These are phyloP conservation scores for Pythium graminicola DNA, from an alignment of 352 stramenopile species.

Conservation along the genomic window DNA sequence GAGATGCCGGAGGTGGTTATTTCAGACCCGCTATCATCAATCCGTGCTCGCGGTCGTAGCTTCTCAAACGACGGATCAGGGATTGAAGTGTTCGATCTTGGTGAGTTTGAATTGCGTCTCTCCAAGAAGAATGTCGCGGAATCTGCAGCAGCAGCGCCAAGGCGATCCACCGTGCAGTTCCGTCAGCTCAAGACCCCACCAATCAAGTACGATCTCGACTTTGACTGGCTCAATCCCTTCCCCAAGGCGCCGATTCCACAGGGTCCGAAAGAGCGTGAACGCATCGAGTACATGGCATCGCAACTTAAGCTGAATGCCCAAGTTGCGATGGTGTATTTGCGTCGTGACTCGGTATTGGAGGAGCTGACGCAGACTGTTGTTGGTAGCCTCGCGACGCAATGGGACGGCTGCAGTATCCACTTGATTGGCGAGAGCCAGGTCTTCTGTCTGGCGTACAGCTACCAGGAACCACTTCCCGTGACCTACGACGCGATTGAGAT, in stretches of 20 bases:
- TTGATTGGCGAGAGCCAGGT: slow-evolving; percentile 49
- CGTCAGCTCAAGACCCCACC: slow-evolving; percentile 55
- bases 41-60: slow-evolving; percentile 15
- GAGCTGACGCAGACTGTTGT: slow-evolving; percentile 42
- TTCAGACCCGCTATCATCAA: neutral
- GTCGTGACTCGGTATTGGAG: slow-evolving; percentile 46
- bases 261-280: slow-evolving; percentile 28
- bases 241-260: slow-evolving; percentile 54
- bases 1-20: slow-evolving; percentile 3
- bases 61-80: slow-evolving; percentile 20
- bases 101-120: slow-evolving; percentile 21
- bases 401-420: slow-evolving; percentile 67
- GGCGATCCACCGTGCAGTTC: slow-evolving; percentile 29
- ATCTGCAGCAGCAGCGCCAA: slow-evolving; percentile 1
- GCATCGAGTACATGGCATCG: slow-evolving; percentile 46
- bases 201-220: slow-evolving; percentile 64
- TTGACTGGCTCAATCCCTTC: slow-evolving; percentile 72
- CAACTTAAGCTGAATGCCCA: slow-evolving; percentile 54
- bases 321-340: slow-evolving; percentile 46
- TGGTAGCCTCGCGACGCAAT: slow-evolving; percentile 46
- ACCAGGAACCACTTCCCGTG: slow-evolving; percentile 31
- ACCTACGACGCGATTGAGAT: slow-evolving; percentile 31
- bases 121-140: slow-evolving; percentile 12
- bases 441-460: slow-evolving; percentile 51
- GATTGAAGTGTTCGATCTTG: slow-evolving; percentile 7